Evolutionary conservation across 176 grass and related monocot species (phyloP), one percentile per base, ranked within the genome.

Genomic region (Calamus simplicifolius): DNA sequence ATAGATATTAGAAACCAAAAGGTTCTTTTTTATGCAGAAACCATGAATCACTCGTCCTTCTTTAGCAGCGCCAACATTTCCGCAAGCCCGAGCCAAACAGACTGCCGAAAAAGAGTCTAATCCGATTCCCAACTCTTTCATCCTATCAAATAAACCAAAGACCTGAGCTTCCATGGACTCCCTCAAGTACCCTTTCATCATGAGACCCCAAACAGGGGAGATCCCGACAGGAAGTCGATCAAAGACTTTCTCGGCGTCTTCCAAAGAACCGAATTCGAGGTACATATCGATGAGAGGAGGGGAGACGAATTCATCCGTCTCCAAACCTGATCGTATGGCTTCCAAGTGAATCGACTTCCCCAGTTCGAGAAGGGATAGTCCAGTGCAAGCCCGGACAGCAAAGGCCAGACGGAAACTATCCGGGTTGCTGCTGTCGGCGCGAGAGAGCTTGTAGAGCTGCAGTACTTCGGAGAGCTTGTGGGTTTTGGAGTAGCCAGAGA

Each of bases 131-230:
- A 62, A 18, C n/a, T 48, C 29, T 28, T 73, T 64, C 70, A 73
- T 73, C 51, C 27, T 8, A 10, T 17, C 18, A 15, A 73, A 62
- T 6, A 63, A 14, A 17, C 28, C 19, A 14, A 73, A 73, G 18
- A 64, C 51, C 27, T 62, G 16, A n/a, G 1, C 29, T 21, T 64
- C 59, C 12, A n/a, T 6, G 6, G 51, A 62, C 12, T 49, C 59
- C 15, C 18, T 62, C 18, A 54, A 19, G 31, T 73, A 63, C 28
- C 59, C 29, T 64, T 63, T 73, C 70, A 63, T 73, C 70, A 73
- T 48, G 3, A 73, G 59, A 52, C 58, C 59, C 70, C 70, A 62
- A 56, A 21, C 27, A 3, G 4, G 19, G 19, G 70, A 25, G 26
- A 27, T 55, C 27, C 4, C 18, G 4, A 17, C 27, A 56, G 17